Conservation (phyloP, 1,284 basidiomycete species). For the Ceratorhiza oryzae-sativae region DNA sequence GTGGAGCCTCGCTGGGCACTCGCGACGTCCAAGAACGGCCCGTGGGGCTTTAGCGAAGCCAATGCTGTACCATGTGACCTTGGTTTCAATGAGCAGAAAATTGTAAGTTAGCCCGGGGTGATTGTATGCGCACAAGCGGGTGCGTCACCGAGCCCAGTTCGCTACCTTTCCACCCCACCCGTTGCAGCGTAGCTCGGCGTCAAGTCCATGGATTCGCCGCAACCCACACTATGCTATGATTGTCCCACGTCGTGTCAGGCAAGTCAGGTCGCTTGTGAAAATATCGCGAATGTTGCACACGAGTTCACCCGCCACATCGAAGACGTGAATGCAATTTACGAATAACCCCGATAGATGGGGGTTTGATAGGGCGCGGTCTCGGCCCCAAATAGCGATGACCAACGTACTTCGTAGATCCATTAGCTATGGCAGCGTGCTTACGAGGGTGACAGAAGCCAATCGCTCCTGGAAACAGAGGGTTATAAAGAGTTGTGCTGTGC, state of each 20-base stretch:
- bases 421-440: slow-evolving; percentile 9
- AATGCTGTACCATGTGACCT: no score
- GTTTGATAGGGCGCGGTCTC: slow-evolving; percentile 9
- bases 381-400: not conserved
- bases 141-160: not conserved
- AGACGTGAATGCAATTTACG: not conserved
- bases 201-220: not conserved
- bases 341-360: slow-evolving; percentile 20
- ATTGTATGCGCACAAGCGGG: slow-evolving; percentile 21
- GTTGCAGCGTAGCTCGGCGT: not conserved
- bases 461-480: not conserved
- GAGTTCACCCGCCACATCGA: not conserved
- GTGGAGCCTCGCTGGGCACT: no score
- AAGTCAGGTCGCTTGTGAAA: no score
- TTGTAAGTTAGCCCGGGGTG: not conserved
- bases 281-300: not conserved
- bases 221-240: not conserved
- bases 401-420: not conserved
- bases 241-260: not conserved
- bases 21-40: no score
- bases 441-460: slow-evolving; percentile 20
- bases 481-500: slow-evolving; percentile 33
- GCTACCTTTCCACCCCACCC: slow-evolving; percentile 12
- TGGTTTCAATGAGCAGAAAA: no score
- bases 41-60: no score